These are phyloP conservation scores for Cordyceps tenuipes DNA, from an alignment of 2,329 filamentous ascomycete species.

Conservation along the genomic window DNA sequence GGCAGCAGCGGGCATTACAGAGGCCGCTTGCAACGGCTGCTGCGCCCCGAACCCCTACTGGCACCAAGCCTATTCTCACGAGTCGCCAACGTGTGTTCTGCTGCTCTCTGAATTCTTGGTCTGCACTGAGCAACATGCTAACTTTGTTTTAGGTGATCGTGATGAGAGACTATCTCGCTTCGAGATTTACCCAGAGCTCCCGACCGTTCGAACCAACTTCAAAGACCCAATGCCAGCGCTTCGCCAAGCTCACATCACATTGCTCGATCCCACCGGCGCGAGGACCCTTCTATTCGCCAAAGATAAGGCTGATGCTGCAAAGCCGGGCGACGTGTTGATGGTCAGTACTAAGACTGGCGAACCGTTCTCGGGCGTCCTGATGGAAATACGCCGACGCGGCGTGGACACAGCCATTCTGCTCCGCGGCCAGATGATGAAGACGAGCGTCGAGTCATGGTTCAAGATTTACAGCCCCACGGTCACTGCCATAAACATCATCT, in stretches of 20 bases:
- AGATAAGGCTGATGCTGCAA: slow-evolving; percentile 67
- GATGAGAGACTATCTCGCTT: slow-evolving; percentile 32
- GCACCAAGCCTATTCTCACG: slow-evolving; percentile 21
- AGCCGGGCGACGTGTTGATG: slow-evolving; percentile 83
- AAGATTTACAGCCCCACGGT: slow-evolving; percentile 91
- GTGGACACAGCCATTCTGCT: slow-evolving; percentile 83
- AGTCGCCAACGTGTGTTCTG: slow-evolving; percentile 27
- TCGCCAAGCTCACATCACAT: slow-evolving; percentile 57
- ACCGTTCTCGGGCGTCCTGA: slow-evolving; percentile 80
- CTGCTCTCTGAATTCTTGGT: background rate
- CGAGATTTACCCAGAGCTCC: slow-evolving; percentile 46
- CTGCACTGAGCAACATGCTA: slow-evolving; percentile 3
- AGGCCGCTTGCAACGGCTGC: slow-evolving; percentile 41
- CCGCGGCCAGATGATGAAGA: slow-evolving; percentile 74
- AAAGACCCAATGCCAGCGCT: slow-evolving; percentile 62
- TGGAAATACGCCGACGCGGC: slow-evolving; percentile 80
- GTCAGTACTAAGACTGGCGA: slow-evolving; percentile 74
- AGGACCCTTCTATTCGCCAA: slow-evolving; percentile 74
- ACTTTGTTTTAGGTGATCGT: slow-evolving; percentile 24
- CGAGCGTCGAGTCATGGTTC: slow-evolving; percentile 94
- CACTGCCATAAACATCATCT: slow-evolving; percentile 85
- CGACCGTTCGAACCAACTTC: slow-evolving; percentile 45
- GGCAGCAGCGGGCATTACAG: slow-evolving; percentile 36
- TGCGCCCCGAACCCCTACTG: slow-evolving; percentile 15
- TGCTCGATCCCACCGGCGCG: slow-evolving; percentile 77